These are phyloP conservation scores for Yamadazyma sp. DNA, from an alignment of 1,139 yeast species.

Conservation along the genomic window DNA sequence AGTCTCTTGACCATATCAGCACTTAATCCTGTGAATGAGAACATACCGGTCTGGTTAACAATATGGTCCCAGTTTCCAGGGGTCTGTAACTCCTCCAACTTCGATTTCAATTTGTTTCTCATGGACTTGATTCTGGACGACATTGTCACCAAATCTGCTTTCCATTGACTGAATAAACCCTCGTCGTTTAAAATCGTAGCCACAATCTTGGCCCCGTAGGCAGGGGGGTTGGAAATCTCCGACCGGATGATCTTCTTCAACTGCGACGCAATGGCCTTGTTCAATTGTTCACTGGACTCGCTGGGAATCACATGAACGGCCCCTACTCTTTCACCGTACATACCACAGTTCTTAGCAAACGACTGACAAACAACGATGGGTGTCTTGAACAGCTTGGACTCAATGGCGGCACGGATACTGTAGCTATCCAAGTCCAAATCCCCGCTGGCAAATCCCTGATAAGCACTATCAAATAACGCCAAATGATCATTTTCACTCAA, in stretches of 20 bases:
- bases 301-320: conserved; percentile 75
- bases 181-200: conserved; percentile 69
- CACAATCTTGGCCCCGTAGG: conserved; percentile 93
- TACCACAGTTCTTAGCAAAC: conserved; percentile 96
- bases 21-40: conserved; percentile 85
- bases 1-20: conserved; percentile 79
- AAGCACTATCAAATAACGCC: conserved; percentile 48
- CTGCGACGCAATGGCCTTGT: conserved; percentile 67
- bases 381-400: conserved; percentile 34
- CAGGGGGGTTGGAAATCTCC: conserved; percentile 91
- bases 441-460: conserved; percentile 59
- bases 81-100: conserved; percentile 64
- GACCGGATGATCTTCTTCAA: conserved; percentile 76
- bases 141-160: conserved; percentile 82
- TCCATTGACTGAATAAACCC: conserved; percentile 76
- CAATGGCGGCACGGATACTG: conserved; percentile 81
- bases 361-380: conserved; percentile 86
- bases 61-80: conserved; percentile 95
- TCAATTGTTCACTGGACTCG: conserved; percentile 34
- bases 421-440: conserved; percentile 79
- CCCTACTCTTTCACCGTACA: conserved; percentile 98
- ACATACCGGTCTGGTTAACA: conserved; percentile 93
- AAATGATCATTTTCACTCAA: conserved; percentile 38
- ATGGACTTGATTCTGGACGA: conserved; percentile 76
- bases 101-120: conserved; percentile 67